These are phyloP conservation scores for Luvunga scandens DNA, from an alignment of 345 rosid species.

Conservation along the genomic window DNA sequence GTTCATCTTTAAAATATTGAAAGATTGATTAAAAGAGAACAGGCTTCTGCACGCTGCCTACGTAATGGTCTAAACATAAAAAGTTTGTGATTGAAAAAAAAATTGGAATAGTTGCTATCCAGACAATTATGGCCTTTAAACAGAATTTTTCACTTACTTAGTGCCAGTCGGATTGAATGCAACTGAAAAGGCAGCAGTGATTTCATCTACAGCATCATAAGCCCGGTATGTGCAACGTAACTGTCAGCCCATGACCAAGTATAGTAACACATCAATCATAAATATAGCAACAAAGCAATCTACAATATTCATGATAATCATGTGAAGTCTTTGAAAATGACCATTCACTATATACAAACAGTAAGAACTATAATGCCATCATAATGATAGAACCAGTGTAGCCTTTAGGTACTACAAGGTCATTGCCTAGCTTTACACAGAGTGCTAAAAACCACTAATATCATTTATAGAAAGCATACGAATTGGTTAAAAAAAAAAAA, in stretches of 20 bases:
- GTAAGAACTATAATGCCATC: constrained; percentile 2
- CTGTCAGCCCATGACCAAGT: constrained; percentile 31
- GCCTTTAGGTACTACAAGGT: background rate
- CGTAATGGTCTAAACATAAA: background rate
- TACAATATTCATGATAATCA: background rate
- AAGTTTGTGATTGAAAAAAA: background rate
- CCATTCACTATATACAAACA: background rate
- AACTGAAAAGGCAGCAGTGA: constrained; percentile 85
- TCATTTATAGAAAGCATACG: background rate
- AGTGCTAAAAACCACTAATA: constrained; percentile 1
- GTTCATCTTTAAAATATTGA: background rate
- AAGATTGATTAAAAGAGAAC: background rate
- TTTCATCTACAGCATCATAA: constrained; percentile 94
- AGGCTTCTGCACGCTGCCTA: background rate
- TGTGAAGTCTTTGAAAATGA: background rate
- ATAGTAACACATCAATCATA: constrained; percentile 6
- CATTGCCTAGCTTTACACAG: constrained; percentile 2
- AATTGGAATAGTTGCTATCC: background rate
- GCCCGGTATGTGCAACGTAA: constrained; percentile 95
- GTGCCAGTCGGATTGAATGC: constrained; percentile 85
- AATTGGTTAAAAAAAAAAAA: background rate
- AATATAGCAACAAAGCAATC: constrained; percentile 3
- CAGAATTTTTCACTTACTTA: constrained; percentile 52
- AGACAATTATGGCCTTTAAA: background rate
- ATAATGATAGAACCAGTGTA: background rate